Base-by-base conservation (phyloP, 2,329 filamentous ascomycete genomes). In the Calonectria fujianensis region DNA sequence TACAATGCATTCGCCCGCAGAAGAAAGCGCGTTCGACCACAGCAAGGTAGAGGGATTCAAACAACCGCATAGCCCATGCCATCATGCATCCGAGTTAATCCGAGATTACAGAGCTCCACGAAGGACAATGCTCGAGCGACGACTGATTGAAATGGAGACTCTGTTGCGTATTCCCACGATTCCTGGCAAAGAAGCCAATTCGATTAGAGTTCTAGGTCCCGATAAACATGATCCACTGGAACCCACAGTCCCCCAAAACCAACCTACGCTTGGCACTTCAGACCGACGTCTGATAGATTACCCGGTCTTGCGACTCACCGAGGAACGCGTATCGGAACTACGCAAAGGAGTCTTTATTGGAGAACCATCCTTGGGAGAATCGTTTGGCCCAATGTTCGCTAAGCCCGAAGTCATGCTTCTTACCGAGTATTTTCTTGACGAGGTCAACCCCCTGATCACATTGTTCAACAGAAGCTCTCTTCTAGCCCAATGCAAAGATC, bases 401-500 rank as follows among this genome's bases (percentile, higher is more conserved):
- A 63, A 63, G 37, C 29, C 57, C 8, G 32, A 63, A 24, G 18
- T 45, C n/a, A 39, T 63, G 35, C 35, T 37, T 5, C 57, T 63
- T 41, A 35, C 24, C n/a, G 57, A 63, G 14, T 63, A 3, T 18
- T 63, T 63, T 41, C 57, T 63, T 13, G 35, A 63, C 35, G 57
- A 63, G n/a, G 35, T 41, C 35, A 63, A 63, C n/a, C 31, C 57
- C 13, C 7, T 41, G 9, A 13, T 63, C 31, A 35, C 57, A 24
- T 24, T 41, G 20, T 63, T 63, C 37, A 35, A 63, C 8, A 29
- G 35, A 39, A 27, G 31, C 35, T 24, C 31, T 37, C 35, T 63
- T 16, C 13, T 37, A 6, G 20, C 31, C n/a, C 57, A 27, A 14
- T 63, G 57, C n/a, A n/a, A 41, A 27, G 24, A 39, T 8, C 8